Base-by-base conservation (phyloP, 768 basidiomycete genomes). In the Collybia mongolica region DNA sequence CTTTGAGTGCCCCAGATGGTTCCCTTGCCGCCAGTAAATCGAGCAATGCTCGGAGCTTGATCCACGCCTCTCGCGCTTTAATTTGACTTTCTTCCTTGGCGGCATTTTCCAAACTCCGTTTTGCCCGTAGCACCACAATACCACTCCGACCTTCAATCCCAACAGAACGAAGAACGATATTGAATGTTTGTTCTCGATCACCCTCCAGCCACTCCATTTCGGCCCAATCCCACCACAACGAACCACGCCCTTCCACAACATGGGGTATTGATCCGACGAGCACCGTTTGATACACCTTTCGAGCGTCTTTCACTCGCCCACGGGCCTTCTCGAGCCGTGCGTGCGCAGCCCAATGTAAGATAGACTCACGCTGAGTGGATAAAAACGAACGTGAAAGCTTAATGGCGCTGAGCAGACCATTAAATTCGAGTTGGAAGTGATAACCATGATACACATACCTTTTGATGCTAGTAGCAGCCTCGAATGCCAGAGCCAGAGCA, bases 191-290 rank as follows among this genome's bases (percentile, higher is more conserved):
- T 26, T 80, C 75, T 17, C 70, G 60, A 26, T 75, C 57, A 1
- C 81, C 77, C 12, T 71, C 63, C 9, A 90, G 62, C 90, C 90
- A 93, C 65, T 91, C 90, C 77, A 90, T 78, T 58, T 93, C 85
- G 1, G 84, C 86, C 88, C 89, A 93, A 57, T 85, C 81, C 83
- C 84, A 90, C 87, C 87, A 93, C 53, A 93, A 61, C 49, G 64
- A 64, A 18, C 76, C 71, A 14, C 67, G 60, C 26, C 71, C 76
- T 4, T 61, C 60, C 26, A 68, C 65, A 9, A 63, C 65, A 5
- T 65, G 59, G 20, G 70, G 66, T 2, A 72, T 68, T 1, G 81
- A 70, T 5, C 78, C 69, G 37, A 75, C 68, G 17, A 90, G 76
- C 6, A 88, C 73, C 1, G 84, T 83, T 55, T 84, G 76, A 65